Evolutionary conservation across 768 basidiomycete genomes (phyloP), one percentile per base, ranked within the genome.

Genomic region (Antrodiella citrinella): DNA sequence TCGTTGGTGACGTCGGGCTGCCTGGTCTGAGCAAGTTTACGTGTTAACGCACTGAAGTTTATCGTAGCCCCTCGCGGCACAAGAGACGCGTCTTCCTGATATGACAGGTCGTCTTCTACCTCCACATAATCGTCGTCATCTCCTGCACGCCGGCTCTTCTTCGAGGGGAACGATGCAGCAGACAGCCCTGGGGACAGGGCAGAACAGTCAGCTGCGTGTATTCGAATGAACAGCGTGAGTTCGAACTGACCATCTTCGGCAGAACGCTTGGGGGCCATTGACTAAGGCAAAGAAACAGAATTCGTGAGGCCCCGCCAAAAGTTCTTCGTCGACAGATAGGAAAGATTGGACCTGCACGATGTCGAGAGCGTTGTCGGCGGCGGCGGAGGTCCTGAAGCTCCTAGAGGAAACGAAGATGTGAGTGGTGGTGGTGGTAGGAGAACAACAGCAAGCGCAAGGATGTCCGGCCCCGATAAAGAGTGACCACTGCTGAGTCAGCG

Each of bases 1-100:
- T 70, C 62, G 4, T 70, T 72, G 50, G 63, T 67, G 24, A 75
- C 74, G 43, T 72, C 72, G 26, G 65, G 26, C 10, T 55, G 57
- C 38, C 78, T 77, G 19, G 80, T 75, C 59, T 84, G 75, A 0
- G 84, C 85, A 18, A 90, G 72, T 59, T 84, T 90, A 57, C 89
- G 82, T 2, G 86, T 87, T 38, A 92, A 70, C 0, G 86, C 89
- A 59, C 81, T 86, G 65, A 92, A 81, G 57, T 92, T 92, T 64
- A 92, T 92, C n/a, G 85, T 91, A 20, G 85, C 82, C 24, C 77
- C 73, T 13, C 77, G 77, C 20, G 87, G 85, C 15, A 90, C 72
- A 39, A 86, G 58, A 24, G 72, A 57, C 2, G 62, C 42, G 45
- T 59, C 60, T 44, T 68, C 63, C 64, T 58, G 65, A 4, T 54